Evolutionary conservation across 495 filamentous ascomycete genomes (phyloP).

Genomic region (Hypomontagnella monticulosa): DNA sequence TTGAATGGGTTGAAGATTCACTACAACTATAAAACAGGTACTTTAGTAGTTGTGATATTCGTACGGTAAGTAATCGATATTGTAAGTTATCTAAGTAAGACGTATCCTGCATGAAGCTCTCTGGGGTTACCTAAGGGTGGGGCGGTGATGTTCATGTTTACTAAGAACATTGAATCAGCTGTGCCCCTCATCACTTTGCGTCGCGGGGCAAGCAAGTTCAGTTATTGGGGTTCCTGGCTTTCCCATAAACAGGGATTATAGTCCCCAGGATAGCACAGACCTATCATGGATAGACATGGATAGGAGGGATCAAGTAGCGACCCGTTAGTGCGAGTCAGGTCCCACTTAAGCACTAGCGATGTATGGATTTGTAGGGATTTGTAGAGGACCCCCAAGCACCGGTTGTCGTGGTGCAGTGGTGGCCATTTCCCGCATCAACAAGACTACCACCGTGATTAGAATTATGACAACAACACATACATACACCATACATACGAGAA

Average conservation of each 20-base stretch:
- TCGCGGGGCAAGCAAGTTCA: constrained; percentile 19
- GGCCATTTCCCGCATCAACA: constrained; percentile 42
- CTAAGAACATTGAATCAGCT: constrained; percentile 7
- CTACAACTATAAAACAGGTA: too few relatives aligned
- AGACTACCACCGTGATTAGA: constrained; percentile 2
- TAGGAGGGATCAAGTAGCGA: constrained; percentile 22
- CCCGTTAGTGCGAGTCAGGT: constrained; percentile 17
- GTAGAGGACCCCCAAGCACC: constrained; percentile 1
- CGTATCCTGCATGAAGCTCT: neutral
- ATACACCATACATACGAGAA: constrained; percentile 6
- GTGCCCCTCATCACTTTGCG: constrained; percentile 10
- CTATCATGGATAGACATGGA: constrained; percentile 29
- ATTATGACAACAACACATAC: constrained; percentile 36
- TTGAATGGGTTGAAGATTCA: too few relatives aligned
- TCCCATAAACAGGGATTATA: constrained; percentile 9
- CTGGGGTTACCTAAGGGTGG: neutral
- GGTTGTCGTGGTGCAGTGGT: constrained; percentile 41
- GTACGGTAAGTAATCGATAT: too few relatives aligned
- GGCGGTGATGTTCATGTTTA: constrained; percentile 14
- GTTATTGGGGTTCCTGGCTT: constrained; percentile 10
- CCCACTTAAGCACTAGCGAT: constrained; percentile 17
- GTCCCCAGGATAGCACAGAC: constrained; percentile 19
- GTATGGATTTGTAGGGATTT: neutral
- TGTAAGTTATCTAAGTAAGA: constrained; percentile 1
- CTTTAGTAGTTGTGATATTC: too few relatives aligned